phyloP scores from a whole-genome alignment of 2,329 filamentous ascomycete genomes.

The Incumbomyces delicatus region DNA sequence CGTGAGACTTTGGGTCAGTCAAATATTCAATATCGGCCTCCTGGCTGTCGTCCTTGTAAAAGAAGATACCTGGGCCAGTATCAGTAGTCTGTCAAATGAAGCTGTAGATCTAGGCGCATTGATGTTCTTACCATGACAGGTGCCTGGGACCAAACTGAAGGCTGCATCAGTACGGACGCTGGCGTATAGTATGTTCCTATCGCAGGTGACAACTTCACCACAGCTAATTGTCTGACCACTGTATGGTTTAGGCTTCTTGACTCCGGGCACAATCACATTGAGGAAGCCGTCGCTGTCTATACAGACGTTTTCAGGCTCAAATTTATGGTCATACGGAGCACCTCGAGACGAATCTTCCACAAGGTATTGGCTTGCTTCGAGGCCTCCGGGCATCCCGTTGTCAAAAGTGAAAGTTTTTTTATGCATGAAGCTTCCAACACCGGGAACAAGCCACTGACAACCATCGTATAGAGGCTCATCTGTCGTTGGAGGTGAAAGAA shows the following conservation, averaged over 20 bases:
- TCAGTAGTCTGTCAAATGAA: not conserved
- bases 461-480: slow-evolving; percentile 2
- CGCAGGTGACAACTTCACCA: slow-evolving; percentile 14
- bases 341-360: slow-evolving; percentile 5
- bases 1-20: slow-evolving; percentile 16
- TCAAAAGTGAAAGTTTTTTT: slow-evolving; percentile 15
- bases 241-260: slow-evolving; percentile 7
- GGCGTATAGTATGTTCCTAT: slow-evolving; percentile 16
- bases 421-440: slow-evolving; percentile 14
- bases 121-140: slow-evolving; percentile 15
- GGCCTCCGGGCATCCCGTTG: slow-evolving; percentile 13
- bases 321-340: slow-evolving; percentile 13
- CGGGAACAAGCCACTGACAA: slow-evolving; percentile 12
- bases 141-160: slow-evolving; percentile 17
- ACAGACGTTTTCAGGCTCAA: slow-evolving; percentile 15
- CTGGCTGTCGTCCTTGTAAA: slow-evolving; percentile 17
- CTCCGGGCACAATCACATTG: slow-evolving; percentile 15
- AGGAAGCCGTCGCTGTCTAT: slow-evolving; percentile 10
- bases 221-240: slow-evolving; percentile 11
- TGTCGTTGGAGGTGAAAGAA: not conserved
- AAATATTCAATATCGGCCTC: slow-evolving; percentile 20
- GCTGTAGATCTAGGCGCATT: not conserved
- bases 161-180: slow-evolving; percentile 19
- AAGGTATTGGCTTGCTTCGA: slow-evolving; percentile 13
- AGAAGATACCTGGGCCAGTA: slow-evolving; percentile 14